Evolutionary conservation across 164 flowering plant species (phyloP).

Genomic region (Macadamia integrifolia): DNA sequence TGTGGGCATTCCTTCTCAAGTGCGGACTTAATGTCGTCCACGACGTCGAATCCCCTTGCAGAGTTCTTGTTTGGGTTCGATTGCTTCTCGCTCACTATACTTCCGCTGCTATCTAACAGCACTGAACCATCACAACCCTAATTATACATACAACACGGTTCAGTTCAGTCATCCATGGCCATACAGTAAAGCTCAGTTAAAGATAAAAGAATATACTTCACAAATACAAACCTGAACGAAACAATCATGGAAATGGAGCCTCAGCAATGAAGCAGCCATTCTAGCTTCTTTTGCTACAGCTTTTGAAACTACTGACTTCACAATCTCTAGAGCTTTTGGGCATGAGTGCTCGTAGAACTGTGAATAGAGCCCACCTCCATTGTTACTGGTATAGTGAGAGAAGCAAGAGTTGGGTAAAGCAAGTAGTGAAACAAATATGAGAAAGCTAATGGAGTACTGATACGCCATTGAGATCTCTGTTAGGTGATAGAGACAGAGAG

Average conservation of each 20-base stretch:
- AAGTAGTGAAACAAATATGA: conserved; percentile 13
- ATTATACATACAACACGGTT: not conserved
- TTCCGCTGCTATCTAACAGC: conserved; percentile 64
- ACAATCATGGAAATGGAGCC: conserved; percentile 34
- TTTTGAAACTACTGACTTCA: conserved; percentile 55
- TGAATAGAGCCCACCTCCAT: conserved; percentile 51
- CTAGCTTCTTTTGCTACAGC: conserved; percentile 5
- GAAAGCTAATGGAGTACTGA: conserved; percentile 10
- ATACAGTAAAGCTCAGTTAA: too few relatives aligned
- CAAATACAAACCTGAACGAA: conserved; percentile 20
- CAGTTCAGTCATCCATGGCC: not conserved
- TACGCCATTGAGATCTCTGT: not conserved
- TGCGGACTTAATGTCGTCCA: conserved; percentile 60
- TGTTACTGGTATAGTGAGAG: not conserved
- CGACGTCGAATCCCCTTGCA: conserved; percentile 40
- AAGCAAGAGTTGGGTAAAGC: conserved; percentile 11
- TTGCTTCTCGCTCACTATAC: conserved; percentile 63
- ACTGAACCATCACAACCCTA: conserved; percentile 94
- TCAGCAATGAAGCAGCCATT: conserved; percentile 28
- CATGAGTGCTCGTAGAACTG: conserved; percentile 81
- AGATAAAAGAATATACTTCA: too few relatives aligned
- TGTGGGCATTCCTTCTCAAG: conserved; percentile 82
- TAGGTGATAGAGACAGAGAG: not conserved
- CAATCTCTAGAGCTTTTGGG: conserved; percentile 69
- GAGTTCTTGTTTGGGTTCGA: conserved; percentile 75